Evolutionary conservation across 306 rosid genomes (phyloP), one percentile per base, ranked within the genome.

Genomic region (Casuarina cunninghamiana): DNA sequence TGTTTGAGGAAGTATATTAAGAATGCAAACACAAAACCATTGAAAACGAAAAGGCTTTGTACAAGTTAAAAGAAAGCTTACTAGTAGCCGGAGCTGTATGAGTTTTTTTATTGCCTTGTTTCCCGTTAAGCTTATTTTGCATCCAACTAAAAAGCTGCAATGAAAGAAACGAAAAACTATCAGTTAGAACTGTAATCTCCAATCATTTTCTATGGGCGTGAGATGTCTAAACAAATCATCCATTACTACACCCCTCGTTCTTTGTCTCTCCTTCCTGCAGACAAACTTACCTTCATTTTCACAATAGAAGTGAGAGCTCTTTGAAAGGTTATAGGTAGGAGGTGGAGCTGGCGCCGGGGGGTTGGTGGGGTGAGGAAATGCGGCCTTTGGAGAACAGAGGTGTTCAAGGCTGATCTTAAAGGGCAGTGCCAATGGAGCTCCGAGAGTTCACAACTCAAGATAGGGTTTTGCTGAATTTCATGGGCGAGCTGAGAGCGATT

Each of bases 111-210:
- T 53, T 85, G 69, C 86, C 96, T 68, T 84, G 97, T 80, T 87
- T 93, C 45, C 93, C 94, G 73, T 80, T 79, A 63, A 96, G 86
- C 83, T 89, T 93, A 76, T 85, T 91, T 79, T 95, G 99, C 93
- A 95, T 87, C 98, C 99, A 96, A 69, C 91, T 74, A 75, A 96
- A 85, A 79, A 96, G 89, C 99, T 96, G 89, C 88, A 83, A 70
- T 44, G 39, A 77, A 77, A 71, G 45, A 58, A 69, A 82, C 11
- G 70, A 54, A 43, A 42, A 50, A 53, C 69, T 77, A 69, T 17
- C 26, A 15, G n/a, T 73, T 13, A 13, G 69, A 11, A 69, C 5
- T 21, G 10, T 26, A 35, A 67, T 71, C 11, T 62, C 53, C 11
- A 35, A 9, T n/a, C 69, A 46, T 26, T 53, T 10, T 45, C n/a